phyloP scores from a whole-genome alignment of 257 asterid genomes.

The Cordia subcordata region DNA sequence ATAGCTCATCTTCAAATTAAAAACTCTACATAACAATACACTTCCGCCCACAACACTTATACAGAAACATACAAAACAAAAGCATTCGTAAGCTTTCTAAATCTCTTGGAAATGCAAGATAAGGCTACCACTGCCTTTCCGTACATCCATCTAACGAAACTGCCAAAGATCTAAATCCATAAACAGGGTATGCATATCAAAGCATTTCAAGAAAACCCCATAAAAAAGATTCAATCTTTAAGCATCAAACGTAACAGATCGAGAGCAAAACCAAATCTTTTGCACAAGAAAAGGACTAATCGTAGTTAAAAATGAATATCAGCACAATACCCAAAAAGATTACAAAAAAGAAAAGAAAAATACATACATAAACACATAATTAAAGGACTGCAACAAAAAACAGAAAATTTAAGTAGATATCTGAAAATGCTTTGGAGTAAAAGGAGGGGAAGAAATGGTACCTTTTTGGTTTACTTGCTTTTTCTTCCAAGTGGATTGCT shows the following conservation, averaged over 20 bases:
- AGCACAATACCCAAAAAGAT: neutral
- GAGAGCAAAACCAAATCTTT: neutral
- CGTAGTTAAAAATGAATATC: neutral
- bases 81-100: no score
- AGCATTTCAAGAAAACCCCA: neutral
- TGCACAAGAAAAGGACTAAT: neutral
- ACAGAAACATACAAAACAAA: no score
- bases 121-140: no score
- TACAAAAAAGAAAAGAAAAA: neutral
- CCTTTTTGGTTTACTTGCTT: neutral
- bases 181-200: neutral
- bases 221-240: neutral
- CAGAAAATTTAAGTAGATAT: neutral
- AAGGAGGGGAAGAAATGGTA: neutral
- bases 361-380: no score
- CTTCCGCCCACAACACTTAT: neutral
- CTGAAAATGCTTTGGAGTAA: neutral
- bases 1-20: no score
- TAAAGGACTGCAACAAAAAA: neutral
- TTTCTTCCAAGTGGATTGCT: neutral
- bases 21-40: no score
- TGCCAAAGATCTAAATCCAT: neutral
- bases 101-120: no score
- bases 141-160: neutral
- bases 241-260: slow-evolving; percentile 12